phyloP scores from a whole-genome alignment of 78 protist species.

The slime mould (Dictyostelium discoideum) region DNA sequence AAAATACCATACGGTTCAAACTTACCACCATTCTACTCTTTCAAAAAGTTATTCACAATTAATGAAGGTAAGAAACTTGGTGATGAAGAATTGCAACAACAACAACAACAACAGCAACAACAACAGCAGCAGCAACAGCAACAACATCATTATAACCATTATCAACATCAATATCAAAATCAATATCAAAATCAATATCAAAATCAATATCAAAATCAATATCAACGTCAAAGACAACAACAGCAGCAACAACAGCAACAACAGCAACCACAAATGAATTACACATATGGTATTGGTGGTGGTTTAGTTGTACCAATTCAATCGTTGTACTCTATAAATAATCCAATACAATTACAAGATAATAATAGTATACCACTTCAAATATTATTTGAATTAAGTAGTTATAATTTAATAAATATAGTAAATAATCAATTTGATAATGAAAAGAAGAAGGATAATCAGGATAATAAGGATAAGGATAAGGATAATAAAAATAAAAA shows the following conservation, averaged over 20 bases:
- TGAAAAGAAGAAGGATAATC: too few species aligned
- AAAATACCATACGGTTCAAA: neutral
- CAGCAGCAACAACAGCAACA: neutral
- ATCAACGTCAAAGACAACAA: neutral
- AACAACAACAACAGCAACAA: neutral
- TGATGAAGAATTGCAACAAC: neutral
- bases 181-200: neutral
- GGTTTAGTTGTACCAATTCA: neutral
- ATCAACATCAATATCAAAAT: neutral
- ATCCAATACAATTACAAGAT: constrained; percentile 6
- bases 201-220: too few species aligned
- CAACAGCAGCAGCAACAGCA: neutral
- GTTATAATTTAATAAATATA: constrained; percentile 1
- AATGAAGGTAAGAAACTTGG: neutral
- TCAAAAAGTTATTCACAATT: neutral
- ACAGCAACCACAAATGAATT: constrained; percentile 1
- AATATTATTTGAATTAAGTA: constrained; percentile 4
- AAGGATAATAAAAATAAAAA: neutral
- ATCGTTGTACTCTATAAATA: neutral
- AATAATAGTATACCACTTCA: constrained; percentile 9
- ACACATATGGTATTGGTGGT: constrained; percentile 18
- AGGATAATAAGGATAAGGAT: neutral
- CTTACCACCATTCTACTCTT: constrained; percentile 8
- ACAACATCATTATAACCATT: neutral
- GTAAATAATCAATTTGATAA: neutral